Percentiles rank a stretch among this genome's conserved stretches.
Evolutionary conservation across 148 eudicot genomes (phyloP).

Genomic region (Cornus controversa): DNA sequence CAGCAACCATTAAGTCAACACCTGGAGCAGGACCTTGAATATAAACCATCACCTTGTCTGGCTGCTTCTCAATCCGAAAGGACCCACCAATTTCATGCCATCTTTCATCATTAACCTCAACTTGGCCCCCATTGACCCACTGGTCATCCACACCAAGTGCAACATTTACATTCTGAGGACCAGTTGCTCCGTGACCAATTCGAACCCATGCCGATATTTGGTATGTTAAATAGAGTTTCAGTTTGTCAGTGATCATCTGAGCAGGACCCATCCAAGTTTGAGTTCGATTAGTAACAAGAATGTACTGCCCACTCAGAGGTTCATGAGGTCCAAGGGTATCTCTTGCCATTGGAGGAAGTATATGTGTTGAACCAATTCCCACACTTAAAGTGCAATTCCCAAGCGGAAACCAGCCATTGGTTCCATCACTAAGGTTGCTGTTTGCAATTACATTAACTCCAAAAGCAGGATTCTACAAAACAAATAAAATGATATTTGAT

Average conservation of each 20-base stretch:
- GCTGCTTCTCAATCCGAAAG: slow-evolving; percentile 80
- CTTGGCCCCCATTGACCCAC: slow-evolving; percentile 95
- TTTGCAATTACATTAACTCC: slow-evolving; percentile 79
- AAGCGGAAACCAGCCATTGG: slow-evolving; percentile 79
- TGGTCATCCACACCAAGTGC: slow-evolving; percentile 75
- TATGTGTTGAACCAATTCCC: slow-evolving; percentile 69
- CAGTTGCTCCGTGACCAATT: slow-evolving; percentile 52
- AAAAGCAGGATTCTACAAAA: slow-evolving; percentile 50
- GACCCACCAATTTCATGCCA: slow-evolving; percentile 96
- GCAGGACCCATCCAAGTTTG: slow-evolving; percentile 99
- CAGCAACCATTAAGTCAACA: slow-evolving; percentile 76
- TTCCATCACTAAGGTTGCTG: slow-evolving; percentile 70
- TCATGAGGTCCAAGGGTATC: slow-evolving; percentile 61
- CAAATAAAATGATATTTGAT: not conserved
- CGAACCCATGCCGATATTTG: slow-evolving; percentile 94
- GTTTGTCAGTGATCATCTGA: slow-evolving; percentile 80
- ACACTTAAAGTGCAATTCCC: slow-evolving; percentile 72
- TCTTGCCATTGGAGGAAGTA: slow-evolving; percentile 82
- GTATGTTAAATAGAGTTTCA: slow-evolving; percentile 74
- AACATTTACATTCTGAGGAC: slow-evolving; percentile 79
- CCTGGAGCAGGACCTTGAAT: slow-evolving; percentile 84
- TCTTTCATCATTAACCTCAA: slow-evolving; percentile 55
- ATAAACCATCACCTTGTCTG: slow-evolving; percentile 73
- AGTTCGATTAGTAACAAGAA: slow-evolving; percentile 74
- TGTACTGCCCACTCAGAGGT: slow-evolving; percentile 71